phyloP scores from a whole-genome alignment of 1,139 yeast species.

The Lodderomyces theae region DNA sequence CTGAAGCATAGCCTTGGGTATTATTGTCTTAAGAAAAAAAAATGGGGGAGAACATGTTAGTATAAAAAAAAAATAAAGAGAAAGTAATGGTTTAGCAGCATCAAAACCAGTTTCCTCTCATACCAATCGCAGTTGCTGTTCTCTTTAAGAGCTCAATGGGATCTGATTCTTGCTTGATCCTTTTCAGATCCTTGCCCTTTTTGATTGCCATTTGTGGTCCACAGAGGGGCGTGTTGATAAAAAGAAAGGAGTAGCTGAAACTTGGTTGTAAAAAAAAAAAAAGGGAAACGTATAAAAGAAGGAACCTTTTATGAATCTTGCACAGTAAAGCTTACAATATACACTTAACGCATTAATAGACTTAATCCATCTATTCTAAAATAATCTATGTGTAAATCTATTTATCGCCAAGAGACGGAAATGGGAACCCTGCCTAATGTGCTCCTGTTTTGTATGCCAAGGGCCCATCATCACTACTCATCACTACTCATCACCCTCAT shows the following conservation, averaged over 20 bases:
- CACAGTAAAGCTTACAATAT: too few species aligned
- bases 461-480: too few species aligned
- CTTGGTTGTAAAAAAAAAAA: constrained; percentile 4
- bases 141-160: constrained; percentile 16
- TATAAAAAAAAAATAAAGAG: constrained; percentile 3
- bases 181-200: constrained; percentile 10
- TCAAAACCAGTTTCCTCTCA: constrained; percentile 10
- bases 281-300: background rate
- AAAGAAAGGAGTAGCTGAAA: too few species aligned
- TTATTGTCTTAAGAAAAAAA: constrained; percentile 12
- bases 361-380: background rate
- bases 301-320: too few species aligned
- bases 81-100: background rate
- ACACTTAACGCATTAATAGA: too few species aligned
- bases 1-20: constrained; percentile 14
- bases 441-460: too few species aligned
- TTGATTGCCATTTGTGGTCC: constrained; percentile 9
- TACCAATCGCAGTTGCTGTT: constrained; percentile 20
- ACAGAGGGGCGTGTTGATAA: background rate
- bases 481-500: background rate
- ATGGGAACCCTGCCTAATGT: too few species aligned
- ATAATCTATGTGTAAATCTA: background rate
- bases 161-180: constrained; percentile 13
- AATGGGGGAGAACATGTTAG: too few species aligned
- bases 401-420: too few species aligned